These are phyloP conservation scores for Didymella keratinophila DNA, from an alignment of 2,329 filamentous ascomycete species.

Conservation along the genomic window DNA sequence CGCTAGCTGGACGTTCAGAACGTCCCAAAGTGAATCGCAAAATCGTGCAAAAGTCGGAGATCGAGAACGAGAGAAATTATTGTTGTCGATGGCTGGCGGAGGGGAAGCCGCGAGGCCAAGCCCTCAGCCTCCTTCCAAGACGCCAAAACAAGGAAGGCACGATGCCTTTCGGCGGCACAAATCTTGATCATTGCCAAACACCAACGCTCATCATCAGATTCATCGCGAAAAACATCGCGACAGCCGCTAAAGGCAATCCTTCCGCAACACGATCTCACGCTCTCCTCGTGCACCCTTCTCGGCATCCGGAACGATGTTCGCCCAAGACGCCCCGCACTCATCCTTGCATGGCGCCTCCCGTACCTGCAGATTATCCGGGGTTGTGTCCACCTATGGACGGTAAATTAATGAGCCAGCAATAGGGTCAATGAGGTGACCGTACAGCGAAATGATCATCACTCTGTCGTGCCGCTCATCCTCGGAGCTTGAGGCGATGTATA, in stretches of 20 bases:
- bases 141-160: conserved; percentile 20
- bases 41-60: background rate
- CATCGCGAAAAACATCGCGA: background rate
- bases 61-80: background rate
- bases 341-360: conserved; percentile 6
- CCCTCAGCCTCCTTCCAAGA: conserved; percentile 20
- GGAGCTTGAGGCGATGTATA: conserved; percentile 7
- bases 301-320: conserved; percentile 22
- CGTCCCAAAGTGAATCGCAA: background rate
- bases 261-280: conserved; percentile 5
- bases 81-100: background rate
- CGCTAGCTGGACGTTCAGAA: background rate
- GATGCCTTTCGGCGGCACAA: conserved; percentile 9
- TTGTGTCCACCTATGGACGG: conserved; percentile 14
- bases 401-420: conserved; percentile 22
- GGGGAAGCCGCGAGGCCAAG: conserved; percentile 8
- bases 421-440: conserved; percentile 8
- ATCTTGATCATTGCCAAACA: conserved; percentile 11
- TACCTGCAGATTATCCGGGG: conserved; percentile 21
- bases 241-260: conserved; percentile 11
- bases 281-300: conserved; percentile 5
- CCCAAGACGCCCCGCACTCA: conserved; percentile 18
- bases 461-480: conserved; percentile 6
- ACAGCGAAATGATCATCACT: conserved; percentile 6
- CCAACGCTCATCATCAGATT: conserved; percentile 1